Conservation (phyloP, 202 grass and related monocot species). For the Cymbopogon flexuosus region DNA sequence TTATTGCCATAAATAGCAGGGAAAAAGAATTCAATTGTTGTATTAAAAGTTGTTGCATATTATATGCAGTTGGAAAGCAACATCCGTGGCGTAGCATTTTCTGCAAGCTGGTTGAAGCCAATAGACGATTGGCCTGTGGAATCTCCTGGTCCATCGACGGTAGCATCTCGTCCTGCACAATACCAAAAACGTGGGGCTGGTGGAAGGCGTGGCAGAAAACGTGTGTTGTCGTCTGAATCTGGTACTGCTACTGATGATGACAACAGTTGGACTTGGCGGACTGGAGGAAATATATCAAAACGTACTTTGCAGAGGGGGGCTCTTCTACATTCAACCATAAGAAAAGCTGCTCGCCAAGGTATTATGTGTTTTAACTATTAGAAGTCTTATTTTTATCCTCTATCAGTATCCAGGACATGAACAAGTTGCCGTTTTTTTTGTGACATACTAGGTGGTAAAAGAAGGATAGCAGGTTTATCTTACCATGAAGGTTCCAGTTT, state of each 20-base stretch:
- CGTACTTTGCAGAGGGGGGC: conserved; percentile 60
- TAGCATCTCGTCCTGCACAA: conserved; percentile 49
- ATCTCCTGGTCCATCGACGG: conserved; percentile 38
- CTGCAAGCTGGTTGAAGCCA: conserved; percentile 71
- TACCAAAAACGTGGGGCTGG: conserved; percentile 67
- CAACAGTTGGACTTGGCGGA: conserved; percentile 86
- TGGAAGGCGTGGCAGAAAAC: conserved; percentile 60
- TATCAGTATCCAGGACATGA: conserved; percentile 13
- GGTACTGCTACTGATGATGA: conserved; percentile 47
- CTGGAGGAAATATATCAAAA: conserved; percentile 67
- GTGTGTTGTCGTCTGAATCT: conserved; percentile 51
- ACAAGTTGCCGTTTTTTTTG: conserved; percentile 21
- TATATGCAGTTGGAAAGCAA: conserved; percentile 78
- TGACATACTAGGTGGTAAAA: conserved; percentile 57
- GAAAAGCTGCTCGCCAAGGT: conserved; percentile 96
- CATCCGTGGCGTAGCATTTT: conserved; percentile 78
- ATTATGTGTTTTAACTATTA: conserved; percentile 26
- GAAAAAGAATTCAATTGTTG: conserved; percentile 12
- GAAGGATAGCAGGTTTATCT: conserved; percentile 61
- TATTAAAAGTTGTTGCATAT: conserved; percentile 29
- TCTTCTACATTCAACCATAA: conserved; percentile 42
- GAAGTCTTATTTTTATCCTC: conserved; percentile 30
- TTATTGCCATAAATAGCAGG: conserved; percentile 13
- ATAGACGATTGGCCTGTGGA: conserved; percentile 58
- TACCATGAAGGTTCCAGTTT: conserved; percentile 67